Percentiles rank a stretch among this genome's conserved stretches.
Conservation (phyloP, 495 filamentous ascomycete genomes). For the Penicillium riverlandense region DNA sequence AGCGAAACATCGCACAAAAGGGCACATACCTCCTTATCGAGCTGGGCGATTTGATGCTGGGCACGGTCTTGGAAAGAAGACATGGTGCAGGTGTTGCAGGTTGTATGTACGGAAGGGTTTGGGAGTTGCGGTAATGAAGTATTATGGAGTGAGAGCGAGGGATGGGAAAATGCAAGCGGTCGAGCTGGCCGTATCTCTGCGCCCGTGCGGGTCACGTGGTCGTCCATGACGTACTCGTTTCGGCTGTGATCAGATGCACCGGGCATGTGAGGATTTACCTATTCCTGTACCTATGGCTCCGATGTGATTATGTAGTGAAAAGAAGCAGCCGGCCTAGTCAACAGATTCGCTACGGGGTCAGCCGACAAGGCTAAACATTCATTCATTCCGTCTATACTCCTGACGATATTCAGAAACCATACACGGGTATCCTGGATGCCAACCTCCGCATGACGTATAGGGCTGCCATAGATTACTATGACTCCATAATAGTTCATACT, state of each 20-base stretch:
- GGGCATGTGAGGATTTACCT: neutral
- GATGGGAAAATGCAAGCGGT: conserved; percentile 22
- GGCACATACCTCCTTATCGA: conserved; percentile 90
- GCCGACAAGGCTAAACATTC: too few relatives aligned
- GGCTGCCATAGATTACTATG: neutral
- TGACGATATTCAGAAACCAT: too few relatives aligned
- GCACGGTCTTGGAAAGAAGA: conserved; percentile 84
- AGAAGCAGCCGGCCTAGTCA: too few relatives aligned
- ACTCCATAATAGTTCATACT: too few relatives aligned
- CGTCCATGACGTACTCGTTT: conserved; percentile 6
- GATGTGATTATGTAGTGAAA: too few relatives aligned
- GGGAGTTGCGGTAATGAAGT: neutral
- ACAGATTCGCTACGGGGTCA: too few relatives aligned
- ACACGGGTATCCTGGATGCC: neutral
- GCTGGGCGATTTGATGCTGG: conserved; percentile 79
- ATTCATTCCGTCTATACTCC: too few relatives aligned
- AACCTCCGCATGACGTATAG: conserved; percentile 2
- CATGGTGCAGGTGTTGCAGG: conserved; percentile 30
- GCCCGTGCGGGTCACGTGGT: conserved; percentile 24
- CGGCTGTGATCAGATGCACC: conserved; percentile 4
- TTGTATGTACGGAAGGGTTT: neutral
- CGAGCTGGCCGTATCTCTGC: conserved; percentile 18
- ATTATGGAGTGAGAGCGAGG: conserved; percentile 11
- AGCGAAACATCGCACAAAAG: conserved; percentile 22
- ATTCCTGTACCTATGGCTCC: too few relatives aligned